phyloP scores from a whole-genome alignment of 139 green algal genomes.

The Bryopsis sp. region DNA sequence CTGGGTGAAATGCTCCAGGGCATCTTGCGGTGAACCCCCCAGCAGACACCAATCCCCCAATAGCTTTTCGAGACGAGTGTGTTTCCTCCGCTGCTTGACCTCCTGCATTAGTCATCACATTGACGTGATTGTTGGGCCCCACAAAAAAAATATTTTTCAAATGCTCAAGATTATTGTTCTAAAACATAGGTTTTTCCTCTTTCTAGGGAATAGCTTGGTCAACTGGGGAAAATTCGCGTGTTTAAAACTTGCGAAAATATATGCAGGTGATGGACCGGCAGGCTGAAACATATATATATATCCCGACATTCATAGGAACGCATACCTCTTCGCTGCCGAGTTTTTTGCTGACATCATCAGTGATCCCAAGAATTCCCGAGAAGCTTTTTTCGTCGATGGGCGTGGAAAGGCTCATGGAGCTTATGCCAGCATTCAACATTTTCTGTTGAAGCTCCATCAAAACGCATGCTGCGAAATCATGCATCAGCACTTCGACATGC shows the following conservation, averaged over 20 bases:
- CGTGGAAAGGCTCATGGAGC: slow-evolving; percentile 40
- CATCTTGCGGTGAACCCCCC: slow-evolving; percentile 31
- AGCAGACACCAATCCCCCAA: slow-evolving; percentile 40
- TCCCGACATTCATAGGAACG: not conserved
- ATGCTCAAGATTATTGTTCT: no score
- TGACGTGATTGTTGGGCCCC: no score
- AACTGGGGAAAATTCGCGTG: no score
- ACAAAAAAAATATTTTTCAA: no score
- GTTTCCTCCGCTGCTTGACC: slow-evolving; percentile 20
- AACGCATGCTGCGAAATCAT: slow-evolving; percentile 55
- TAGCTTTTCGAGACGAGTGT: slow-evolving; percentile 32
- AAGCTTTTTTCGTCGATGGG: slow-evolving; percentile 28
- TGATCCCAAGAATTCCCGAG: not conserved
- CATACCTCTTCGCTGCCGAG: slow-evolving; percentile 15
- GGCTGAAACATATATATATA: slow-evolving; percentile 1
- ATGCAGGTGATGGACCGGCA: no score
- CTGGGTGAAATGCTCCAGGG: slow-evolving; percentile 30
- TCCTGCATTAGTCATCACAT: slow-evolving; percentile 19
- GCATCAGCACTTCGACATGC: slow-evolving; percentile 59
- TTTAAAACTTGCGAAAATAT: no score
- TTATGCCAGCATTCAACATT: slow-evolving; percentile 48
- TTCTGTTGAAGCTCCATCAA: slow-evolving; percentile 57
- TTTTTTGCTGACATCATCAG: slow-evolving; percentile 1
- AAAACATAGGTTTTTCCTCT: no score
- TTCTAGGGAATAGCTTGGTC: no score